phyloP scores from a whole-genome alignment of 768 basidiomycete genomes.

The Sarcodon aspratus region DNA sequence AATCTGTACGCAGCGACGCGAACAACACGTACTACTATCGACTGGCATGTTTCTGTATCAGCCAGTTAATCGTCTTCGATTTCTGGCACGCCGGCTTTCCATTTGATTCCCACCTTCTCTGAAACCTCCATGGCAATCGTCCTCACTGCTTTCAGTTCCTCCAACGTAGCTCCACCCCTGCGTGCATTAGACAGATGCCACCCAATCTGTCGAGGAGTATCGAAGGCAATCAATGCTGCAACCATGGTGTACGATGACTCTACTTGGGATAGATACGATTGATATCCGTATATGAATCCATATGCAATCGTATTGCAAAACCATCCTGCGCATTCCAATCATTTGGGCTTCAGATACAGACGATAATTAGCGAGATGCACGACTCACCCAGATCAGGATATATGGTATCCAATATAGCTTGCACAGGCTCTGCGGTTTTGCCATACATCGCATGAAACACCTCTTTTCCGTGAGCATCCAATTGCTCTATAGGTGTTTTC shows the following conservation, averaged over 20 bases:
- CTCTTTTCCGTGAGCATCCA: conserved; percentile 26
- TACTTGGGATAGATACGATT: conserved; percentile 30
- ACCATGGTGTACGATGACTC: conserved; percentile 54
- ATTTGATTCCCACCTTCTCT: conserved; percentile 32
- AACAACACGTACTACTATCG: no score
- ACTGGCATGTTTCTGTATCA: no score
- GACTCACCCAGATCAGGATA: conserved; percentile 56
- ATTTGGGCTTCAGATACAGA: not conserved
- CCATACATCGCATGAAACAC: conserved; percentile 45
- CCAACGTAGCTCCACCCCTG: conserved; percentile 39
- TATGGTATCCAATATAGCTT: conserved; percentile 31
- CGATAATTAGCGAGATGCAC: not conserved
- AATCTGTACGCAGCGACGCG: no score
- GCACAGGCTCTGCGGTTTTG: conserved; percentile 37
- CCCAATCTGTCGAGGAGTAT: conserved; percentile 50
- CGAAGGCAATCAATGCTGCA: conserved; percentile 48
- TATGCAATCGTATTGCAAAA: conserved; percentile 45
- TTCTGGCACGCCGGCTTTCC: conserved; percentile 45
- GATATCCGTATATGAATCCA: conserved; percentile 41
- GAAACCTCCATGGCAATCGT: conserved; percentile 43
- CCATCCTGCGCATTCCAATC: conserved; percentile 27
- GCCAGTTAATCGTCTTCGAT: conserved; percentile 3
- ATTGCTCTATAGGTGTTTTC: conserved; percentile 29
- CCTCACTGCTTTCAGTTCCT: conserved; percentile 42
- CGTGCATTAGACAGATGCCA: conserved; percentile 56